A percentile compares a stretch with the other conserved stretches of the same genome.
These are phyloP conservation scores for Guillardia theta DNA, from an alignment of 78 protist genomes.

Conservation along the genomic window DNA sequence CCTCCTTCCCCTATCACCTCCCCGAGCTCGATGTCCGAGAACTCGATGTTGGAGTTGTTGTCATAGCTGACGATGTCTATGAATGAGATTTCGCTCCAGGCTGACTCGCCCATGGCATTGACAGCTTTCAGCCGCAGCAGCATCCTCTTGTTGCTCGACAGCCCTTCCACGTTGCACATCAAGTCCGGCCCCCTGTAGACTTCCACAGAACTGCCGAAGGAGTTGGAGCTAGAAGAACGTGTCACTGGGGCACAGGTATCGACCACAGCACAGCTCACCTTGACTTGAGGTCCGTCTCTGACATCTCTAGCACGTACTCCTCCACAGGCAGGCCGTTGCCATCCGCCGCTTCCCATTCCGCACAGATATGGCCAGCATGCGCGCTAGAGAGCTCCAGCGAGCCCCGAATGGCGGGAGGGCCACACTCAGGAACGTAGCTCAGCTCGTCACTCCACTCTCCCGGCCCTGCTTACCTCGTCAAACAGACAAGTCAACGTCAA, in stretches of 20 bases:
- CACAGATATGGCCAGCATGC: background rate
- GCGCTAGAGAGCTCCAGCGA: background rate
- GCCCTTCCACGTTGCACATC: background rate
- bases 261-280: background rate
- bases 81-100: background rate
- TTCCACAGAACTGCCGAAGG: too few relatives aligned
- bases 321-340: background rate
- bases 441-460: background rate
- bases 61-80: background rate
- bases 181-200: too few relatives aligned
- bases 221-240: too few relatives aligned
- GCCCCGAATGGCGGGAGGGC: background rate
- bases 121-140: background rate
- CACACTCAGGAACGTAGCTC: background rate
- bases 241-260: background rate
- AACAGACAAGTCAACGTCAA: too few relatives aligned
- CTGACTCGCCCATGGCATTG: background rate
- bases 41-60: background rate
- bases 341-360: background rate
- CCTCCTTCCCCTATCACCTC: conserved; percentile 2
- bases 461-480: too few relatives aligned
- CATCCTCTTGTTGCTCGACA: background rate
- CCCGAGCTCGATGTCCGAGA: background rate
- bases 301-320: background rate
- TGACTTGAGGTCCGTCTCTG: too few relatives aligned